Evolutionary conservation across 2,329 filamentous ascomycete genomes (phyloP), one percentile per base, ranked within the genome.

Genomic region (Hymenoscyphus fraxineus): DNA sequence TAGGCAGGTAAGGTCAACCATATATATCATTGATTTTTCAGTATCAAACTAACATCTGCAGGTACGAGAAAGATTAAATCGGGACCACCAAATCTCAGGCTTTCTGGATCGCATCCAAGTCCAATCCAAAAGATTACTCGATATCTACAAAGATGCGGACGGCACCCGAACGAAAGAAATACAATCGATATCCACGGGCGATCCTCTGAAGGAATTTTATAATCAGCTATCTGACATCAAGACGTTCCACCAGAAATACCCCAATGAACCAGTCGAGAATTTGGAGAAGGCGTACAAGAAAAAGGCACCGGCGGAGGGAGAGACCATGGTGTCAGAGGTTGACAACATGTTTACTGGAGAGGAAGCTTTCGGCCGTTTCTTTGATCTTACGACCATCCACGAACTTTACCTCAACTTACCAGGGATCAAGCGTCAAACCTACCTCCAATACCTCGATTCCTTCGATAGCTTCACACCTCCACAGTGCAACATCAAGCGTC

Each of bases 301-400:
- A 74, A 85, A 84, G 64, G 80, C 83, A 54, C 84, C 83, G 13
- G 87, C 87, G 55, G 88, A 89, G 68, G 85, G 87, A 59, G 86
- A 89, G 58, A 80, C 83, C 1, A 77, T 85, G 63, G 82, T 84
- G 3, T 86, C 85, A 55, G 86, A 93, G 61, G 88, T 97, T 58
- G 94, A 98, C 74, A 87, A 87, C 64, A 90, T 98, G 81, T 99
- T 99, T 77, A 96, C 93, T 0, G 95, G 95, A 67, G 96, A 99
- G 78, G 95, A 99, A 77, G 90, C 89, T 0, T 97, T 90, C 73
- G 95, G 95, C 55, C 90, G 92, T 71, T 99, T 92, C 78, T 91
- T 99, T 73, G 95, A 99, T 76, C 80, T 99, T 58, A 94, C 90
- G 19, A 85, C 82, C 47, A 85, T 88, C 70, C 93, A 98, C 77